Percentiles rank a stretch among this genome's conserved stretches.
These are phyloP conservation scores for Bimuria novae-zelandiae DNA, from an alignment of 2,329 filamentous ascomycete species.

Conservation along the genomic window DNA sequence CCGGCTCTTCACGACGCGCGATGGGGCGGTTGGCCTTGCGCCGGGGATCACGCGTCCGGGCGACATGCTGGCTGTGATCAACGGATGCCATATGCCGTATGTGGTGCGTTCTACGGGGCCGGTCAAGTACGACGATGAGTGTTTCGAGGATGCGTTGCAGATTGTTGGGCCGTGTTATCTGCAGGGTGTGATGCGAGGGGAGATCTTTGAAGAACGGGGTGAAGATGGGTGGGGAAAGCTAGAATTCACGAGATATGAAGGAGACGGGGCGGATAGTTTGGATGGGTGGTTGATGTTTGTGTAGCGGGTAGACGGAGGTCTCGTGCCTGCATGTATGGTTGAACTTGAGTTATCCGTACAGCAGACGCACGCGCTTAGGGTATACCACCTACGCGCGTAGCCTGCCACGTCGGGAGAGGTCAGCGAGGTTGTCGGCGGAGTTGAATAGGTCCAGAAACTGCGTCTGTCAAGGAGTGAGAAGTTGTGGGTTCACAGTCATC, in stretches of 20 bases:
- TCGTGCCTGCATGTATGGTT: no score
- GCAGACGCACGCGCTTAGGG: no score
- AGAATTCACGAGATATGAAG: neutral
- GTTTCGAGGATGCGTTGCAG: neutral
- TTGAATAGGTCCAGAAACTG: no score
- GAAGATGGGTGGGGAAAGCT: neutral
- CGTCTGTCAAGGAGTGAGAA: no score
- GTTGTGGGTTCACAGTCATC: no score
- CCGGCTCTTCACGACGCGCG: neutral
- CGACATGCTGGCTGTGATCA: constrained; percentile 1
- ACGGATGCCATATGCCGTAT: constrained; percentile 7
- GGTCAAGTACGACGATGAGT: neutral
- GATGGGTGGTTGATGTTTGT: neutral
- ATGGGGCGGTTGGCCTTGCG: neutral
- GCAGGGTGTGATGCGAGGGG: constrained; percentile 8
- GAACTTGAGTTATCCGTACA: no score
- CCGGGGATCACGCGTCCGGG: neutral
- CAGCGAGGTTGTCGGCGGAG: no score
- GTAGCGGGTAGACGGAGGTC: neutral
- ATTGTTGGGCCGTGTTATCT: constrained; percentile 8
- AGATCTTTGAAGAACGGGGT: neutral
- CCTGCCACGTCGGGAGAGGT: no score
- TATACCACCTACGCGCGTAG: no score
- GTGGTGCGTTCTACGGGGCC: neutral
- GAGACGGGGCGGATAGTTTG: neutral